Base-by-base conservation (phyloP, 768 basidiomycete species). In the Galerina marginata region DNA sequence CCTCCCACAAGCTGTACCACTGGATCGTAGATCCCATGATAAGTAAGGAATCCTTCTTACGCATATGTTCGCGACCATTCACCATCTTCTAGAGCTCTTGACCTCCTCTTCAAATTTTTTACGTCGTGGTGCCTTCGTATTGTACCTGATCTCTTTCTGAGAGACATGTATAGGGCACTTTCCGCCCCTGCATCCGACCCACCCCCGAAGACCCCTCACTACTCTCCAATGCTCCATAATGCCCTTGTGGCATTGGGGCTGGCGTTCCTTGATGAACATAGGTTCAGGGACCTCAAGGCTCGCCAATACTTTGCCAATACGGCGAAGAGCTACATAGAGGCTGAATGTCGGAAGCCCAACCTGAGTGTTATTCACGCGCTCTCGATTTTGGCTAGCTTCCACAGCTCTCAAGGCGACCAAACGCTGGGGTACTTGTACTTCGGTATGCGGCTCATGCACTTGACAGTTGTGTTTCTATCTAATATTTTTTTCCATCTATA, bases 211-310 rank as follows among this genome's bases (percentile, higher is more conserved):
- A 80, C 81, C 0, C 71, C 83, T 2, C 87, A 90, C 63, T 91
- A 90, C 70, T 88, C 87, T 2, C 87, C 89, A 0, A 86, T 90
- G 83, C 77, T 90, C 7, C 89, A 91, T 72, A 91, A 91, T 63
- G 80, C 87, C 1, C 77, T 88, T 2, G 72, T 91, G 4, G 75
- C 82, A 0, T 60, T 83, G 23, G 81, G 75, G 3, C 67, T 76
- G 6, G 79, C 78, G 0, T 80, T 81, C 45, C 76, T 80, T 1
- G 82, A 83, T 40, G 79, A 81, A 23, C 79, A 78, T 6, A 68
- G 67, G 46, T 73, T 82, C 54, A 69, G 78, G 15, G 80, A 82
- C 62, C 63, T 78, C 54, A 79, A 77, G 59, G 65, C 79, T 1
- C 75, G 82, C 6, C 73, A 76, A 46, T 74, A 75, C 36, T 82